These are phyloP conservation scores for Fomitiporia mediterranea DNA, from an alignment of 1,284 basidiomycete species.

Conservation along the genomic window DNA sequence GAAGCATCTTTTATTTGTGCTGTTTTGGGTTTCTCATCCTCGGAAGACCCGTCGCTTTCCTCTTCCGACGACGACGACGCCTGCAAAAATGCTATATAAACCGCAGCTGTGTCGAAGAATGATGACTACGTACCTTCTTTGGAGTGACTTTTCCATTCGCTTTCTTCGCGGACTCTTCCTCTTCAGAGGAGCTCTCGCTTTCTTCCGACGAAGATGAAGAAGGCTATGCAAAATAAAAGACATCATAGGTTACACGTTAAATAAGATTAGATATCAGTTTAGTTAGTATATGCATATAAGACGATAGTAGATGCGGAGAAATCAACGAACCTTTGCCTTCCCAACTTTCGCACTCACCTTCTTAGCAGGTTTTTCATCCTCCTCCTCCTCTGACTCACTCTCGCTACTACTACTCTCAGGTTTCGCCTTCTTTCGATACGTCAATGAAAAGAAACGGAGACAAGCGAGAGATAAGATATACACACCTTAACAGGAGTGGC, in stretches of 20 bases:
- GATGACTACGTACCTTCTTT: conserved; percentile 16
- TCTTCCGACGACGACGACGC: conserved; percentile 9
- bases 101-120: not conserved
- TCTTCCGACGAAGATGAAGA: not conserved
- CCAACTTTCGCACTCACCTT: conserved; percentile 8
- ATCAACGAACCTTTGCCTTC: conserved; percentile 20
- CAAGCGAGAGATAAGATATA: not conserved
- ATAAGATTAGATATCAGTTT: not conserved
- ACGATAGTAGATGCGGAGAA: too few relatives aligned
- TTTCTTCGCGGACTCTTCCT: not conserved
- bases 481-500: conserved; percentile 19
- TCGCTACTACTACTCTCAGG: not conserved
- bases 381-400: conserved; percentile 11
- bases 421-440: not conserved
- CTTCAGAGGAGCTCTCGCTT: not conserved
- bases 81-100: not conserved
- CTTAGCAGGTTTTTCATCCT: conserved; percentile 7
- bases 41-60: conserved; percentile 21
- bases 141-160: conserved; percentile 4
- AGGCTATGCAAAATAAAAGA: not conserved
- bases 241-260: not conserved
- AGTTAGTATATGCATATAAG: not conserved
- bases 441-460: not conserved
- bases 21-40: conserved; percentile 37
- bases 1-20: conserved; percentile 30